These are phyloP conservation scores for Asclepias syriaca DNA, from an alignment of 257 asterid genomes.

Conservation along the genomic window DNA sequence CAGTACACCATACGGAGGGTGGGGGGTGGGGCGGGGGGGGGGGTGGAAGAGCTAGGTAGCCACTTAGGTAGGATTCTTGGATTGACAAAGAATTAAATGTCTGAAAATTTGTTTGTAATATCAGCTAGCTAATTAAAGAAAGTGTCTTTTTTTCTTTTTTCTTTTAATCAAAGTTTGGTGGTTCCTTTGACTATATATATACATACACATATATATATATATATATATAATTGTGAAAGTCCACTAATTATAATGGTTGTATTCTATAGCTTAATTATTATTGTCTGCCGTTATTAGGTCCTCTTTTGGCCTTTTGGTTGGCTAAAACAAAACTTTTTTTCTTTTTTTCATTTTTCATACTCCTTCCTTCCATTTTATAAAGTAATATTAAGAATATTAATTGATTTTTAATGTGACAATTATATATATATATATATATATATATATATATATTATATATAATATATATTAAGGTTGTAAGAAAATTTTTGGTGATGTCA, in stretches of 20 bases:
- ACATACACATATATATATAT: too few relatives aligned
- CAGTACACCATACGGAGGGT: not conserved
- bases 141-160: too few relatives aligned
- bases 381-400: too few relatives aligned
- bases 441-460: too few relatives aligned
- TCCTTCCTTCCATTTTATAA: too few relatives aligned
- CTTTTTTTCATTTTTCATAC: too few relatives aligned
- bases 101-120: slow-evolving; percentile 11
- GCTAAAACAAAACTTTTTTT: slow-evolving; percentile 8
- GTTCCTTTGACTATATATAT: slow-evolving; percentile 33
- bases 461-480: not conserved
- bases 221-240: slow-evolving; percentile 38
- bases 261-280: slow-evolving; percentile 46
- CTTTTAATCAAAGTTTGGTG: slow-evolving; percentile 25
- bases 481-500: slow-evolving; percentile 24
- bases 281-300: slow-evolving; percentile 55
- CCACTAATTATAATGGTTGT: slow-evolving; percentile 17
- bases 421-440: not conserved
- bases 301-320: slow-evolving; percentile 39
- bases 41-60: not conserved
- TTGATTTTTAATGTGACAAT: too few relatives aligned
- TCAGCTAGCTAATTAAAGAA: not conserved
- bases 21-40: not conserved
- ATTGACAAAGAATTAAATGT: slow-evolving; percentile 3
- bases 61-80: slow-evolving; percentile 1